A percentile compares a stretch with the other conserved stretches of the same genome.
phyloP scores from a whole-genome alignment of 1,284 basidiomycete species.

The Cerioporus squamosus region DNA sequence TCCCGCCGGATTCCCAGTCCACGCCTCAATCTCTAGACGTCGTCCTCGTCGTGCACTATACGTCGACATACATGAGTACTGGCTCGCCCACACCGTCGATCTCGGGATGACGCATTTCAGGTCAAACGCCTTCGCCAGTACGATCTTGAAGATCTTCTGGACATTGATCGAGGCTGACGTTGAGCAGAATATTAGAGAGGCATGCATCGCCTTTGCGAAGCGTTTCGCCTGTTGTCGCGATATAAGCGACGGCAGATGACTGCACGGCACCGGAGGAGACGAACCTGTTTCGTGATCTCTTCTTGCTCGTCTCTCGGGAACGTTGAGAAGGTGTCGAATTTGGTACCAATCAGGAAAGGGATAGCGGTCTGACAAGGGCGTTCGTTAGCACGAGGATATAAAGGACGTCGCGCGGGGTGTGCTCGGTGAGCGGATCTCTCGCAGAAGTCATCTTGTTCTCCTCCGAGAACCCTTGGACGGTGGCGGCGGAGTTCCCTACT shows the following conservation, averaged over 20 bases:
- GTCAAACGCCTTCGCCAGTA: constrained; percentile 88
- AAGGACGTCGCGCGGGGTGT: background rate
- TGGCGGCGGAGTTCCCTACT: no score
- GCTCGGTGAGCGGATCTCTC: no score
- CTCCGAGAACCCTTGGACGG: no score
- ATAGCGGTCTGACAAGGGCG: constrained; percentile 77
- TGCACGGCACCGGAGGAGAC: constrained; percentile 15
- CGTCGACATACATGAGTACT: constrained; percentile 90
- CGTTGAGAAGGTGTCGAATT: constrained; percentile 96
- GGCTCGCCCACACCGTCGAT: constrained; percentile 95
- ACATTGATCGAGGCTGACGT: constrained; percentile 98
- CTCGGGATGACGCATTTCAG: constrained; percentile 96
- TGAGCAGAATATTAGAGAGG: constrained; percentile 97
- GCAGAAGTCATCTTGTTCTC: no score
- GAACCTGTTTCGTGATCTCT: constrained; percentile 95
- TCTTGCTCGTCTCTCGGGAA: constrained; percentile 97
- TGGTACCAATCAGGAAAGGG: constrained; percentile 96
- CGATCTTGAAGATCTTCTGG: constrained; percentile 99
- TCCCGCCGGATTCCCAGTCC: constrained; percentile 21
- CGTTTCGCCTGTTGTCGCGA: constrained; percentile 74
- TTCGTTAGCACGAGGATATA: background rate
- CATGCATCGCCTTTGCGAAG: constrained; percentile 98
- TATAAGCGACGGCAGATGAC: background rate
- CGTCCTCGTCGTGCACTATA: constrained; percentile 44
- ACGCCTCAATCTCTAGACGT: constrained; percentile 15